A percentile compares a stretch with the other conserved stretches of the same genome.
Conservation (phyloP, 2,329 filamentous ascomycete genomes). For the Periconia sp. region DNA sequence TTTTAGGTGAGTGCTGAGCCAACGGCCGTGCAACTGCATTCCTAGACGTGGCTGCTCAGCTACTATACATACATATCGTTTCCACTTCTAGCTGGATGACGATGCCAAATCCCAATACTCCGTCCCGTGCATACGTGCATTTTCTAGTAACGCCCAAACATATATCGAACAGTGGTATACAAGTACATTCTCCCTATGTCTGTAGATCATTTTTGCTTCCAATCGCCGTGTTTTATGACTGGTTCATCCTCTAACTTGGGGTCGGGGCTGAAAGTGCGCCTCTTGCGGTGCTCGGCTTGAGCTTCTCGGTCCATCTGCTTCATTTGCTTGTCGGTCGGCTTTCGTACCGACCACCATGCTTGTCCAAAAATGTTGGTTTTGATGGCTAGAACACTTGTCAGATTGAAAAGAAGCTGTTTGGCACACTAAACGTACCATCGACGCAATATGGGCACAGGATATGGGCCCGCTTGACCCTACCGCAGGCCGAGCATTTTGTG, state of each 20-base stretch:
- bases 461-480: constrained; percentile 84
- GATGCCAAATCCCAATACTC: too few species aligned
- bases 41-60: constrained; percentile 22
- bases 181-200: background rate
- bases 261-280: constrained; percentile 19
- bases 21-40: constrained; percentile 9
- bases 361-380: constrained; percentile 38
- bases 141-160: background rate
- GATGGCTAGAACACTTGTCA: constrained; percentile 27
- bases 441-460: constrained; percentile 86
- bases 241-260: constrained; percentile 25
- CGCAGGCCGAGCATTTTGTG: constrained; percentile 88
- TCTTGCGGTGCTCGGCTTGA: constrained; percentile 14
- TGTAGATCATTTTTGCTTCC: constrained; percentile 12
- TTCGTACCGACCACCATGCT: constrained; percentile 26
- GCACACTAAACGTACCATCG: constrained; percentile 60
- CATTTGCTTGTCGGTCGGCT: constrained; percentile 30
- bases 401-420: background rate
- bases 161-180: constrained; percentile 1
- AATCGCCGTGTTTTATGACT: constrained; percentile 31
- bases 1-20: background rate
- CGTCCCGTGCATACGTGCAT: background rate
- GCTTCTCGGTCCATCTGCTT: constrained; percentile 31
- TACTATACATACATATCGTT: constrained; percentile 16
- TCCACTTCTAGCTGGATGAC: too few species aligned